Evolutionary conservation across 164 flowering plant genomes (phyloP).

Genomic region (Aristolochia californica): DNA sequence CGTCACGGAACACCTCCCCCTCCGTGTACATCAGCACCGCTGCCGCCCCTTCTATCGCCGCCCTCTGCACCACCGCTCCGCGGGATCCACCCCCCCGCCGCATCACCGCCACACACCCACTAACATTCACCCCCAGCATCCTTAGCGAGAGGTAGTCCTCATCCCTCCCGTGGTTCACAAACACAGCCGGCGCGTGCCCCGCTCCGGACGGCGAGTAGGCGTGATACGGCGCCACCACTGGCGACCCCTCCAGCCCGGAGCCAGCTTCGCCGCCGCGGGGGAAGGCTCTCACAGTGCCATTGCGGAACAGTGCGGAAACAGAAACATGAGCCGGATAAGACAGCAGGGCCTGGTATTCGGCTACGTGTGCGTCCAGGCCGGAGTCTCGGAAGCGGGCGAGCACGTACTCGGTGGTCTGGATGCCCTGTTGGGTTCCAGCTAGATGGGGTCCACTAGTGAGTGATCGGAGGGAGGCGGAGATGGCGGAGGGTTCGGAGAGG

Average conservation of each 20-base stretch:
- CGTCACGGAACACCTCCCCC: slow-evolving; percentile 15
- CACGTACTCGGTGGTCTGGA: slow-evolving; percentile 31
- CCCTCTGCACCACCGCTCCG: slow-evolving; percentile 44
- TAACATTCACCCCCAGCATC: slow-evolving; percentile 47
- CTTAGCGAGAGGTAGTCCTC: slow-evolving; percentile 54
- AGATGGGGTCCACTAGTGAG: slow-evolving; percentile 79
- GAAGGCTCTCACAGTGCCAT: slow-evolving; percentile 24
- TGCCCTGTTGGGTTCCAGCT: slow-evolving; percentile 57
- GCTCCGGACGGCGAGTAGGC: slow-evolving; percentile 86
- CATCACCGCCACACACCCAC: slow-evolving; percentile 52
- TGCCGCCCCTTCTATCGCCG: slow-evolving; percentile 44
- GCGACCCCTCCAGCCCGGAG: background rate
- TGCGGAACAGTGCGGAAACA: slow-evolving; percentile 31
- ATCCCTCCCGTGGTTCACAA: slow-evolving; percentile 55
- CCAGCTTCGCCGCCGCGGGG: slow-evolving; percentile 19
- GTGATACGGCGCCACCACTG: slow-evolving; percentile 58
- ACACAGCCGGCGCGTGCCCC: slow-evolving; percentile 41
- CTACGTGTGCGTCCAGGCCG: slow-evolving; percentile 32
- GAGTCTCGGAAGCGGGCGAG: slow-evolving; percentile 30
- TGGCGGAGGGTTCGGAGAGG: slow-evolving; percentile 42
- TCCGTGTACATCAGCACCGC: slow-evolving; percentile 72
- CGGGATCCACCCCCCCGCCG: slow-evolving; percentile 51
- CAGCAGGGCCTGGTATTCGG: slow-evolving; percentile 40
- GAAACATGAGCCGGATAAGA: slow-evolving; percentile 57
- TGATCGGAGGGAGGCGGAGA: slow-evolving; percentile 58